Evolutionary conservation across 2,329 filamentous ascomycete species (phyloP), one percentile per base, ranked within the genome.

Genomic region (Orbilia javanica): DNA sequence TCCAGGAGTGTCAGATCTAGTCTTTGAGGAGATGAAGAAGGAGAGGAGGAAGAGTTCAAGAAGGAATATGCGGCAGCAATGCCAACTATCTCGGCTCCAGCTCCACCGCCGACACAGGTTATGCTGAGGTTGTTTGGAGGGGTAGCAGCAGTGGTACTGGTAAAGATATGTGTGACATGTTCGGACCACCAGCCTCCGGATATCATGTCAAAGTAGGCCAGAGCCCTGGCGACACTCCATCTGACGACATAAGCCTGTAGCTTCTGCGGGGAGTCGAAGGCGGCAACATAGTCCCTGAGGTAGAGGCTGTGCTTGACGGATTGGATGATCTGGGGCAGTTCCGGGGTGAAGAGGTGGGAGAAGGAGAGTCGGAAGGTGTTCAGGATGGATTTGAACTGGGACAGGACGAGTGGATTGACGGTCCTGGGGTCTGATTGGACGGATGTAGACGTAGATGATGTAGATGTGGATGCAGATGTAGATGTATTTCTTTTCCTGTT

Each of bases 221-320:
- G 85, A 0, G 94, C 92, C 66, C 96, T 88, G 65, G 92, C 92
- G 1, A 95, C 93, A 84, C 94, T 97, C 94, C 95, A 99, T 81
- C 96, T 87, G 67, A 93, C 89, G 7, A 93, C 93, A 85, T 99
- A 99, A 8, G 92, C 92, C 78, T 92, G 89, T 18, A 97, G 87
- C 81, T 91, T 88, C 52, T 91, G 89, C 69, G 89, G 87, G 53
- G 87, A 87, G 0, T 90, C 90, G 85, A 98, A 99, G 0, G 95
- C 95, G 15, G 86, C 85, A 11, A 87, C 87, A 84, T 98, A 98
- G 83, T 98, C 93, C 34, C 96, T 89, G 74, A 92, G 90, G 83
- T 91, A 98, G 7, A 99, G 87, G 80, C 95, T 93, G 6, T 90
- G 87, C 84, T 98, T 99, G 79, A 98, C 89, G 65, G 91, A 89